Conservation (phyloP, 148 eudicot genomes). For the Rhododendron ferrugineum region DNA sequence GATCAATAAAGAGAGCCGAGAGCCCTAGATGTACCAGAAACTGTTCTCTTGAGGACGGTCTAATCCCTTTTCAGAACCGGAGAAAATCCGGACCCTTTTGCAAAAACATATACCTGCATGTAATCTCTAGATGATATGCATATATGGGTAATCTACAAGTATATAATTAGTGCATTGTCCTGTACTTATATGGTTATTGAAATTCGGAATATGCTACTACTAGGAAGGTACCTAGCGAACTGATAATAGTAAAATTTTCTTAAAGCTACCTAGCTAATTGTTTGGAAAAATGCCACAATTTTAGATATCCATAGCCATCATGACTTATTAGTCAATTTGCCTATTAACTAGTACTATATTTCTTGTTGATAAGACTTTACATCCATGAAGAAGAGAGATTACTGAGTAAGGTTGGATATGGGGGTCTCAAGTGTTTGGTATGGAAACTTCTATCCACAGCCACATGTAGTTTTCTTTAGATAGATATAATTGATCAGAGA, state of each 20-base stretch:
- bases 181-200: neutral
- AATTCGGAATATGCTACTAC: neutral
- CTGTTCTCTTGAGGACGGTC: neutral
- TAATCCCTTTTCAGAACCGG: neutral
- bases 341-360: neutral
- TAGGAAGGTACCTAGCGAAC: neutral
- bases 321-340: neutral
- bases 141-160: neutral
- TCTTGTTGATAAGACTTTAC: neutral
- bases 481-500: neutral
- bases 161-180: neutral
- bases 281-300: neutral
- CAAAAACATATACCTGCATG: neutral
- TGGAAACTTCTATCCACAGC: slow-evolving; percentile 7
- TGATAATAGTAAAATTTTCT: neutral
- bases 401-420: neutral
- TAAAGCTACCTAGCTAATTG: neutral
- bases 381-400: slow-evolving; percentile 11
- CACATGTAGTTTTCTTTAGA: slow-evolving; percentile 7
- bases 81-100: neutral
- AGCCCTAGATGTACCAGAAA: neutral
- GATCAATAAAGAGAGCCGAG: too few relatives aligned
- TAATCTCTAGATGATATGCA: neutral
- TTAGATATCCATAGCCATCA: neutral
- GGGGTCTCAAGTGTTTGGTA: slow-evolving; percentile 5